These are phyloP conservation scores for Boletus subluridellus DNA, from an alignment of 1,284 basidiomycete genomes.

Conservation along the genomic window DNA sequence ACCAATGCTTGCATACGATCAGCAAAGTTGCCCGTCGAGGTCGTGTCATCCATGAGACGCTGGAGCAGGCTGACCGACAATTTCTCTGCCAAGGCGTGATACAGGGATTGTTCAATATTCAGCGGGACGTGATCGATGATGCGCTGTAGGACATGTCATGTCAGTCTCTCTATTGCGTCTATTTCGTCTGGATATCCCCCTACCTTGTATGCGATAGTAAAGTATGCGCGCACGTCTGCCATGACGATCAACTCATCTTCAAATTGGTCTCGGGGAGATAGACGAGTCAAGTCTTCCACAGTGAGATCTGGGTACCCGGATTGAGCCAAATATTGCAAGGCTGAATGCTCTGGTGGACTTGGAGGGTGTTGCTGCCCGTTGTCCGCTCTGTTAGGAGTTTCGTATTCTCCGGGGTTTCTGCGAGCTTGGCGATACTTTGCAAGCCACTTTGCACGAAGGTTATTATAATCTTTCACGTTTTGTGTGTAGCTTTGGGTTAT, in stretches of 20 bases:
- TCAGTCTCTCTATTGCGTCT: background rate
- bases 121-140: constrained; percentile 52
- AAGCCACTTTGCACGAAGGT: too few species aligned
- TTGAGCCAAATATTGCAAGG: constrained; percentile 19
- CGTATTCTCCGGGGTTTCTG: background rate
- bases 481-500: too few species aligned
- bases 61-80: too few species aligned
- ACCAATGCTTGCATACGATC: too few species aligned
- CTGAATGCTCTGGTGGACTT: background rate
- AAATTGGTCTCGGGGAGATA: constrained; percentile 6
- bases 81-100: too few species aligned
- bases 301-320: constrained; percentile 24
- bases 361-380: too few species aligned
- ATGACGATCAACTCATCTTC: constrained; percentile 34
- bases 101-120: constrained; percentile 42
- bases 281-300: constrained; percentile 19
- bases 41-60: too few species aligned
- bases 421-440: background rate
- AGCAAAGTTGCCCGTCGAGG: too few species aligned
- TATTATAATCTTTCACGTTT: too few species aligned
- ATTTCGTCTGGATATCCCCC: background rate
- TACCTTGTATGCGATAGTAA: constrained; percentile 48
- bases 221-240: constrained; percentile 52
- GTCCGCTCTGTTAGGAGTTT: too few species aligned
- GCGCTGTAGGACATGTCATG: constrained; percentile 37